Percentiles rank a stretch among this genome's conserved stretches.
Conservation (phyloP, 352 stramenopile species). For the Stramenopiles sp. region DNA sequence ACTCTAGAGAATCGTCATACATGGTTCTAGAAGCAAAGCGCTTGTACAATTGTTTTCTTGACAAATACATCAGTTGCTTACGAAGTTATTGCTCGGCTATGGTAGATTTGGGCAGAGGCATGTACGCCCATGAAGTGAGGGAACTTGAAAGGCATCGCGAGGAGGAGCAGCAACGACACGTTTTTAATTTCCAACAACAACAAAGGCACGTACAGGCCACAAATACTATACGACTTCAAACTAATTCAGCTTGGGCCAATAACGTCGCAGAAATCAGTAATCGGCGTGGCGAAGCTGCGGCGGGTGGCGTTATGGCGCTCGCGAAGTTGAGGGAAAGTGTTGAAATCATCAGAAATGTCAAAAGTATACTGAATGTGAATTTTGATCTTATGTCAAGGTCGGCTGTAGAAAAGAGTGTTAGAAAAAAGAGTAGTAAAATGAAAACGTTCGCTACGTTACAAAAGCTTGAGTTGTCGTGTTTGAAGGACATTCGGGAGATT, state of each 20-base stretch:
- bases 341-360: background rate
- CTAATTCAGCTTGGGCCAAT: too few species aligned
- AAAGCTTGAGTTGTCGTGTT: background rate
- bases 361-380: background rate
- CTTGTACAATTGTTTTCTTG: background rate
- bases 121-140: background rate
- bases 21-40: background rate
- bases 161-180: background rate
- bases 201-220: too few species aligned
- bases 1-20: background rate
- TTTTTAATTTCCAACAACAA: too few species aligned
- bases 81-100: background rate
- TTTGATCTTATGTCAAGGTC: too few species aligned
- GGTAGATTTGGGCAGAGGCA: background rate
- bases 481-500: background rate
- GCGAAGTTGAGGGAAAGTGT: background rate
- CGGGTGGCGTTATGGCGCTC: background rate
- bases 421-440: background rate
- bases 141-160: background rate
- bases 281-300: too few species aligned
- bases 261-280: too few species aligned
- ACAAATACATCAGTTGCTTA: background rate
- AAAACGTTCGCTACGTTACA: background rate
- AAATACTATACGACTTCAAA: too few species aligned
- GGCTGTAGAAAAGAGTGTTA: background rate